Base-by-base conservation (phyloP, 2,329 filamentous ascomycete species). In the Exophiala bonariae region DNA sequence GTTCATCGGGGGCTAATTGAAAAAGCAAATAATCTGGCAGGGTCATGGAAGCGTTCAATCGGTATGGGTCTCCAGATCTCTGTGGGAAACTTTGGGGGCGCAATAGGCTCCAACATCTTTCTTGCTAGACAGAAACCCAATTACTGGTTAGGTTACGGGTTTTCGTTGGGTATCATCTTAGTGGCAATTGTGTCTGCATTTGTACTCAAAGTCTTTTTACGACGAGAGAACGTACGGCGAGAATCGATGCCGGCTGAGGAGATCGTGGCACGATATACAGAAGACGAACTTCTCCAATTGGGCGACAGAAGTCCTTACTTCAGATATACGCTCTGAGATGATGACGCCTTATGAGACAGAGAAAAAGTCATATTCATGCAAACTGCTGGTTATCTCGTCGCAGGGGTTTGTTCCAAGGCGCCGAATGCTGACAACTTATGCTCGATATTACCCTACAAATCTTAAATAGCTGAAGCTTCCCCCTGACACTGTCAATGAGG, bases 21-120 rank as follows among this genome's bases (percentile, higher is more conserved):
- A n/a, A n/a, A n/a, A 23, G 73, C 75, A 1, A 79, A 77, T 47
- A 82, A 83, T 47, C 74, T 82, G 1, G 73, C 73, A 1, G 81
- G 82, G 0, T 74, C 81, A 3, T 70, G 69, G 41, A 75, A 75
- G 52, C 73, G 82, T 8, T 77, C 77, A 7, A 77, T 76, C 0
- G 82, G 81, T 2, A 85, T 86, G 77, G 83, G 81, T 0, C 66
- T 85, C n/a, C 79, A 82, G 33, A 83, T 86, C 37, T 78, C 78
- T 0, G 57, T 82, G 11, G 82, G 82, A 0, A 85, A 56, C 42
- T 14, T 54, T 3, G 53, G 53, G 14, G 50, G 53, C 26, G 44
- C 45, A 1, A 42, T 56, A 26, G 53, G 53, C 8, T 49, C 44
- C n/a, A 56, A 56, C 20, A 54, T 56, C 41, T 56, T 51, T 38